Base-by-base conservation (phyloP, 768 basidiomycete genomes). In the Neoboletus brunneissimus region DNA sequence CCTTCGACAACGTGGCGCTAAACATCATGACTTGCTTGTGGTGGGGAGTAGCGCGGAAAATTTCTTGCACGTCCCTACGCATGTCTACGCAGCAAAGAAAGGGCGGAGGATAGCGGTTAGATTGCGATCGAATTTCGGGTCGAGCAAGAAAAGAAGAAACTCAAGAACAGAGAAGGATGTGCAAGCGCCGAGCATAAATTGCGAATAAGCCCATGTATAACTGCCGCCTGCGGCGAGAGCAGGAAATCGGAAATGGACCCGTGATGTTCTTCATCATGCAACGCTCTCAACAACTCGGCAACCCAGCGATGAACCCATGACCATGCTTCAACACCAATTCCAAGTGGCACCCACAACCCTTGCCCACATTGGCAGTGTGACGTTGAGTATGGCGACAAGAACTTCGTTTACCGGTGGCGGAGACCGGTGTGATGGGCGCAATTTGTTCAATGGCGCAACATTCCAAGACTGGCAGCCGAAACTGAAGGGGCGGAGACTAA, bases 1-100 rank as follows among this genome's bases (percentile, higher is more conserved):
- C 97, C 80, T 99, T 98, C 55, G 93, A 86, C 58, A 99, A 77
- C 1, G 97, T 99, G 40, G 97, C 97, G 66, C 94, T 96, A 81
- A 99, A 99, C 97, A 99, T 99, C 97, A 99, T 99, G 64, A 99
- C 97, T 81, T 99, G 96, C 80, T 99, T 99, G 83, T 97, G 94
- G 75, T 97, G 96, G 49, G 97, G 97, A 20, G 97, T 98, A 18
- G 93, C 84, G 67, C 96, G 89, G 85, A 98, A 99, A 68, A 99
- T 98, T 79, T 99, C 97, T 86, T 99, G 97, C 62, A 99, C 96
- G 73, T 99, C 97, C 71, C 97, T 93, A 79, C 97, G 96, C 97
- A 99, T 99, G 88, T 98, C 97, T 99, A 69, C 61, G 71, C 57
- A 62, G 67, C 31, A 72, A 72, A 69, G 53, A 85, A 76, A 81